Base-by-base conservation (phyloP, 768 basidiomycete genomes). In the Boletus rubropictus region DNA sequence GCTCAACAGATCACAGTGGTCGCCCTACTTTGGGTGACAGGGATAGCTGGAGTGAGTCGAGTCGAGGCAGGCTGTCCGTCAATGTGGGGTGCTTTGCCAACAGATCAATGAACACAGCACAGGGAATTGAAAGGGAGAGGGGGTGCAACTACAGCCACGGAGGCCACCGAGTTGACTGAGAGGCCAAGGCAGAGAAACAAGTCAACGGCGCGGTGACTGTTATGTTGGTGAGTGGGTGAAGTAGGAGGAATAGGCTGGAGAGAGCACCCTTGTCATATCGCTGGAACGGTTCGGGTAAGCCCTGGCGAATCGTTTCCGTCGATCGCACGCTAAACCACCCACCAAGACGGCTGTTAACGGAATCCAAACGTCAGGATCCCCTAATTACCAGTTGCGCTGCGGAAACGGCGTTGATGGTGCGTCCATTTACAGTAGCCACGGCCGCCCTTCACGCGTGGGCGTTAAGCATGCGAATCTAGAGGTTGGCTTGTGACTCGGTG, bases 291-390 rank as follows among this genome's bases (percentile, higher is more conserved):
- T 41, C 45, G 27, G 34, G 29, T 21, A 29, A 38, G 45, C 42
- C 40, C 33, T 56, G 50, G 55, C 49, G 39, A 40, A 45, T 53
- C 45, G 45, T 41, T 46, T 24, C 32, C 18, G 36, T 42, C 49
- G 33, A 29, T 39, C 17, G 39, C 29, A 38, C 28, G 24, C 42
- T 6, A 10, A n/a, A 18, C n/a, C n/a, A 37, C 28, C 25, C 41
- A 35, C 52, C 42, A 43, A 54, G 12, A 44, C 33, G 32, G 41
- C 41, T 42, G 37, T 38, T 50, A 35, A 50, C 33, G 27, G 38
- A 32, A 42, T 39, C 34, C 38, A 15, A 35, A 28, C 27, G 28
- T 37, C 18, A 34, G 21, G 15, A 47, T 48, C 22, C 17, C 33
- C 36, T 21, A 18, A 37, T 17, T 20, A 22, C 44, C 44, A 11